Evolutionary conservation across 805 yeast species (phyloP), one percentile per base, ranked within the genome.

Genomic region (Zygoascus flipseniorum): DNA sequence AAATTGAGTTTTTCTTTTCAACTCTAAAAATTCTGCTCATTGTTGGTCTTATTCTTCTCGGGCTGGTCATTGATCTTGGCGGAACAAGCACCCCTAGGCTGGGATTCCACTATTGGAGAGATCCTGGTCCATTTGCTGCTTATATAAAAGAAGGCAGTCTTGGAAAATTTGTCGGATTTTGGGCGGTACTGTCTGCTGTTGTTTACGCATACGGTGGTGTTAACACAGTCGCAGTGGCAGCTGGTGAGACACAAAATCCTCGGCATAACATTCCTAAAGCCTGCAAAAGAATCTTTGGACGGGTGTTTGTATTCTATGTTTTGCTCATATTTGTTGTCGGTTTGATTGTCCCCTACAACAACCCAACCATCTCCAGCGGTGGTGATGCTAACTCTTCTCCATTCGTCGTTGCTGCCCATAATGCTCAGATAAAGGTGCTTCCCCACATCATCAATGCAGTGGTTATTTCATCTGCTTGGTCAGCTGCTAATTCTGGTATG

Each of bases 401-500:
- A 42, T 87, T 86, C 62, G 90, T 86, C 51, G 82, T 86, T 63
- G 96, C 95, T 48, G 83, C 87, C 62, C 77, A 77, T 57, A 78
- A 77, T 59, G 86, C 89, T 16, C 68, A 75, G 18, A 86, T 87
- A 57, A 62, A 66, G 8, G 90, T 80, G 0, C 71, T 88, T 57
- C 89, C 89, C 41, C 85, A 83, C 60, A 76, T 89, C 48, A 74
- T 89, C 63, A 89, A 89, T 66, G 92, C 83, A 1, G 82, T 87
- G 66, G 84, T 89, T 59, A 69, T 89, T 63, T 69, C 86, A 43
- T 85, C 86, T 58, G 89, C 87, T 54, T 78, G 86, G 65, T 85
- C 92, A 10, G 95, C 95, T 47, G 83, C 86, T 10, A 87, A 86
- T 71, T 83, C 89, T 1, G 89, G 83, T 69, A 73, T 86, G 63